Evolutionary conservation across 192 early-diverging fungal species (phyloP).

Genomic region (Coemansia furcata): DNA sequence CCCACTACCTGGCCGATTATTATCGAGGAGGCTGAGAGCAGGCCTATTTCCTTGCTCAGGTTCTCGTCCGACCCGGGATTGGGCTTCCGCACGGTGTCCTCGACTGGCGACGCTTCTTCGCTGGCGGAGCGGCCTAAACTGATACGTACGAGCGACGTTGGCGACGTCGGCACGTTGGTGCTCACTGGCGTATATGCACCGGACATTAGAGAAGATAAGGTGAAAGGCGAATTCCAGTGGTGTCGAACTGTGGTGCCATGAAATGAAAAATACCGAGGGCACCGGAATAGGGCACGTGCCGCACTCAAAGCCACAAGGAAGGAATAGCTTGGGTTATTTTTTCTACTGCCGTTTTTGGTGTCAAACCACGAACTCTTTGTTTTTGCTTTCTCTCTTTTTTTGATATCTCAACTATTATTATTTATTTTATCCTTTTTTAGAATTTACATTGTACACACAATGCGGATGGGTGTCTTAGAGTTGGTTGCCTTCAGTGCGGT

Average conservation of each 20-base stretch:
- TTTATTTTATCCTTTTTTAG: neutral
- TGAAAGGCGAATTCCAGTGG: neutral
- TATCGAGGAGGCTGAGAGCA: constrained; percentile 62
- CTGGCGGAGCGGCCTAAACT: constrained; percentile 3
- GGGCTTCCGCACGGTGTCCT: constrained; percentile 6
- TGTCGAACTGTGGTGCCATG: neutral
- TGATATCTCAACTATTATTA: neutral
- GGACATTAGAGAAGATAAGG: constrained; percentile 5
- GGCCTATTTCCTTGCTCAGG: constrained; percentile 44
- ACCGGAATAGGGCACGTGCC: neutral
- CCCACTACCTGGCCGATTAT: too few relatives aligned
- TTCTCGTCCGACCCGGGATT: constrained; percentile 23
- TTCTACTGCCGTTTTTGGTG: neutral
- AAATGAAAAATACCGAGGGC: neutral
- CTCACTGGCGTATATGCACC: constrained; percentile 26
- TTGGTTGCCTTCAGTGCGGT: neutral
- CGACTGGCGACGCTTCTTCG: neutral
- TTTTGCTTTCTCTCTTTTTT: neutral
- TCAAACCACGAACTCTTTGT: neutral
- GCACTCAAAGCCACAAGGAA: neutral
- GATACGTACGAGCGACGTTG: constrained; percentile 12
- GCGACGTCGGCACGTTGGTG: constrained; percentile 6
- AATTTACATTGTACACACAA: neutral
- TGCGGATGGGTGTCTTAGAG: constrained; percentile 11
- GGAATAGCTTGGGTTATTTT: neutral